These are phyloP conservation scores for Xylariales sp. DNA, from an alignment of 2,329 filamentous ascomycete species.

Conservation along the genomic window DNA sequence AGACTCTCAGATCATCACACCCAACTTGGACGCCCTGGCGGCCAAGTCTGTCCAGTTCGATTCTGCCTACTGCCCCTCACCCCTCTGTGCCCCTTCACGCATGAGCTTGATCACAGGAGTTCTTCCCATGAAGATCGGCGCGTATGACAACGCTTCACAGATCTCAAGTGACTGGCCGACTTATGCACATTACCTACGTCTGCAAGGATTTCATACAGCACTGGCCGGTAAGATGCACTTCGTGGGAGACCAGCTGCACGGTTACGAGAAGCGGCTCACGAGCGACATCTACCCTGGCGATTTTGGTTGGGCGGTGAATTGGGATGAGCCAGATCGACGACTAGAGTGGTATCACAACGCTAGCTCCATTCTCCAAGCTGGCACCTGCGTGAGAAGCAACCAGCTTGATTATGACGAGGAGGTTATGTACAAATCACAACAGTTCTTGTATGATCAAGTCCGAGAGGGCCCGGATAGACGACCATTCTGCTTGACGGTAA, in stretches of 20 bases:
- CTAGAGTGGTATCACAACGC: conserved; percentile 97
- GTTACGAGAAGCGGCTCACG: conserved; percentile 89
- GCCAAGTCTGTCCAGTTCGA: conserved; percentile 83
- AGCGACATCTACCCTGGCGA: conserved; percentile 94
- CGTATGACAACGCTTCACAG: conserved; percentile 86
- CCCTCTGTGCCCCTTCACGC: conserved; percentile 84
- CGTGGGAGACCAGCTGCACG: conserved; percentile 88
- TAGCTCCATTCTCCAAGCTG: conserved; percentile 86
- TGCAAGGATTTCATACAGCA: conserved; percentile 82
- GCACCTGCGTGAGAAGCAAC: conserved; percentile 84
- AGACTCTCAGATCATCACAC: conserved; percentile 84
- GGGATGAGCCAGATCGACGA: conserved; percentile 81
- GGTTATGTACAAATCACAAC: conserved; percentile 85
- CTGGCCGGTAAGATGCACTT: conserved; percentile 98
- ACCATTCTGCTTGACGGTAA: conserved; percentile 77
- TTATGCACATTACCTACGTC: conserved; percentile 85
- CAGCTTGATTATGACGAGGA: conserved; percentile 96
- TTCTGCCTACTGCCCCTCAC: conserved; percentile 90
- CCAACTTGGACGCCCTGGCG: conserved; percentile 80
- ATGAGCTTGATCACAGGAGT: conserved; percentile 94
- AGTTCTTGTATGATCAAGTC: conserved; percentile 87
- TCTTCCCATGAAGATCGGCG: conserved; percentile 84
- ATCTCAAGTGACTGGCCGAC: conserved; percentile 82
- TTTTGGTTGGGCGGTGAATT: conserved; percentile 92
- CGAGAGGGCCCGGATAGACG: conserved; percentile 68